Evolutionary conservation across 208 protist genomes (phyloP), one percentile per base, ranked within the genome.

Genomic region (Acanthamoeba healyi): DNA sequence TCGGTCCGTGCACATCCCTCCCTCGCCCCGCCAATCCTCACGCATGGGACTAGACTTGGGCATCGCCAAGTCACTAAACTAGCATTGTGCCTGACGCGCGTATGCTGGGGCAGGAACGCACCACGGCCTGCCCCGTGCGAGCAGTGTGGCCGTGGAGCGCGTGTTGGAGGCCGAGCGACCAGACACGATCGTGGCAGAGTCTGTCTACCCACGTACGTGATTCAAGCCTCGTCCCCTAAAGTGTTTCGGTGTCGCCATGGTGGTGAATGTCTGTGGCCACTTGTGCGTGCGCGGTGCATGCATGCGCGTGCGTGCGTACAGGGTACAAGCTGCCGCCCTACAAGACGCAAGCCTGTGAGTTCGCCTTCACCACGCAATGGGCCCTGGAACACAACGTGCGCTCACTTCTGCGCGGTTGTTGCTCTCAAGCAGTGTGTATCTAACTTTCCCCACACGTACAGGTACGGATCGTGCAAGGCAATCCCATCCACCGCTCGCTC

Each of bases 301-400:
- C 12, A 12, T 49, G 44, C 44, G 44, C 12, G 44, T 49, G 12
- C 51, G 0, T 26, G 19, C 6, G 51, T 22, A 12, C 51, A 67
- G n/a, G 58, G n/a, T 67, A 36, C 58, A 67, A 67, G 58, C n/a
- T 67, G 58, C 58, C 58, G 58, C 58, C 58, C 58, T 67, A n/a
- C 58, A 9, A 29, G 7, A 67, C 58, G 5, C 58, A n/a, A 34
- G 22, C 58, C n/a, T 67, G 58, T n/a, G 58, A 67, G 58, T 67
- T 67, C 58, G 58, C 58, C 58, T 67, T 67, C 9, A 67, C 58
- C 5, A 36, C 58, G n/a, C 58, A 67, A n/a, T 67, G 58, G 58
- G 58, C 58, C 15, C 29, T 36, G 9, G 10, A 67, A 5, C 58
- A 67, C 58, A 15, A 34, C 6, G 58, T 67, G n/a, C n/a, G 58